Evolutionary conservation across 106 monocot species (phyloP).

Genomic region (Acorus calamus): DNA sequence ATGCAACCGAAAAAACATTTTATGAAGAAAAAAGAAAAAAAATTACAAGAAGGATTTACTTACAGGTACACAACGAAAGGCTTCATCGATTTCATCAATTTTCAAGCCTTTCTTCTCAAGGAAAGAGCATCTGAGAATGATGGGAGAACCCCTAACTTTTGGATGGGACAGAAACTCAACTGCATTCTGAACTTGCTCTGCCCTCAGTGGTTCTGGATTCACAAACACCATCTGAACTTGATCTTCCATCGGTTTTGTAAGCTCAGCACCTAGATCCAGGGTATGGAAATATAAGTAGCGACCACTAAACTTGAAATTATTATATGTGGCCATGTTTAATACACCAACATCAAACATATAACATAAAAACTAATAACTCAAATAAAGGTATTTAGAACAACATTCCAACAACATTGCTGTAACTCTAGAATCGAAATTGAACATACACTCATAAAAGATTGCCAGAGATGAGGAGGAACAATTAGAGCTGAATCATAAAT

Average conservation of each 20-base stretch:
- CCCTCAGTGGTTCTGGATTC: constrained; percentile 53
- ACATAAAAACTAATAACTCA: too few species aligned
- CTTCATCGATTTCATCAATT: constrained; percentile 97
- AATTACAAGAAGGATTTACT: constrained; percentile 5
- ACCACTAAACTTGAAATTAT: too few species aligned
- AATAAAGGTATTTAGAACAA: too few species aligned
- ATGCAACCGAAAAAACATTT: not conserved
- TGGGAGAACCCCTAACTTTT: constrained; percentile 77
- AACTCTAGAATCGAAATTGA: too few species aligned
- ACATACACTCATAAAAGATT: too few species aligned
- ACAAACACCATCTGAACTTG: constrained; percentile 21
- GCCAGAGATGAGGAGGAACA: too few species aligned
- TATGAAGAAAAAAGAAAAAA: not conserved
- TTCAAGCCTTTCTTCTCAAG: constrained; percentile 91
- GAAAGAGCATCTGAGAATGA: constrained; percentile 79
- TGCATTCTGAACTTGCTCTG: constrained; percentile 96
- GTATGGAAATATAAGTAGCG: too few species aligned
- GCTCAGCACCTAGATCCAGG: constrained; percentile 11
- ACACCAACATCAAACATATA: too few species aligned
- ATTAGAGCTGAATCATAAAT: too few species aligned
- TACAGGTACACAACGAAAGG: constrained; percentile 95
- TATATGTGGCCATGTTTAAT: too few species aligned
- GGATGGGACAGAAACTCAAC: constrained; percentile 93
- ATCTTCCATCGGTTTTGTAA: constrained; percentile 14
- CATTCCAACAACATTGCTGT: too few species aligned